Evolutionary conservation across 257 asterid genomes (phyloP).

Genomic region (Fraxinus cuspidata): DNA sequence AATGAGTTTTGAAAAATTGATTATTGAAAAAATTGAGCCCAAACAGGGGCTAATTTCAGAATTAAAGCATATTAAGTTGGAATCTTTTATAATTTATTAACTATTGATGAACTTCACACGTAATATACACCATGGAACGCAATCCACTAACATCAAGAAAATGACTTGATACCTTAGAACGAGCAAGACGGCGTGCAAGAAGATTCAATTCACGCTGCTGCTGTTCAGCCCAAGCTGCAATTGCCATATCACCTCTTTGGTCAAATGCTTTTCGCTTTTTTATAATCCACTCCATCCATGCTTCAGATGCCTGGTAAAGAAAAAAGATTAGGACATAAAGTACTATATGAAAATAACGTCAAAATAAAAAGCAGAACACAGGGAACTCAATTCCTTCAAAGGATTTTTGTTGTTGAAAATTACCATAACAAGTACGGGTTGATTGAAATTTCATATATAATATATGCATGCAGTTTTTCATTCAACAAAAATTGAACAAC

Average conservation of each 20-base stretch:
- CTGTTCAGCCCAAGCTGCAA: conserved; percentile 35
- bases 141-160: too few relatives aligned
- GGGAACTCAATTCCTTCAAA: neutral
- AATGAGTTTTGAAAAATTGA: too few relatives aligned
- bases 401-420: neutral
- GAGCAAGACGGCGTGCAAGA: conserved; percentile 91
- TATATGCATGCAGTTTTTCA: neutral
- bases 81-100: too few relatives aligned
- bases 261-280: conserved; percentile 93
- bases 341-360: neutral
- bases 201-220: conserved; percentile 87
- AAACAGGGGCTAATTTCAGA: neutral
- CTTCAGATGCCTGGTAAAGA: conserved; percentile 80
- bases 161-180: conserved; percentile 67
- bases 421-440: too few relatives aligned
- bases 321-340: conserved; percentile 1
- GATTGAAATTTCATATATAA: neutral
- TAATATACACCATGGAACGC: too few relatives aligned
- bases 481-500: neutral
- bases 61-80: neutral
- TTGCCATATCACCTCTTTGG: conserved; percentile 97
- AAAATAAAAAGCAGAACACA: neutral
- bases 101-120: too few relatives aligned
- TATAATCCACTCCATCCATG: conserved; percentile 96
- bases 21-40: too few relatives aligned